These are phyloP conservation scores for Stachybotrys elegans DNA, from an alignment of 2,329 filamentous ascomycete species.

Conservation along the genomic window DNA sequence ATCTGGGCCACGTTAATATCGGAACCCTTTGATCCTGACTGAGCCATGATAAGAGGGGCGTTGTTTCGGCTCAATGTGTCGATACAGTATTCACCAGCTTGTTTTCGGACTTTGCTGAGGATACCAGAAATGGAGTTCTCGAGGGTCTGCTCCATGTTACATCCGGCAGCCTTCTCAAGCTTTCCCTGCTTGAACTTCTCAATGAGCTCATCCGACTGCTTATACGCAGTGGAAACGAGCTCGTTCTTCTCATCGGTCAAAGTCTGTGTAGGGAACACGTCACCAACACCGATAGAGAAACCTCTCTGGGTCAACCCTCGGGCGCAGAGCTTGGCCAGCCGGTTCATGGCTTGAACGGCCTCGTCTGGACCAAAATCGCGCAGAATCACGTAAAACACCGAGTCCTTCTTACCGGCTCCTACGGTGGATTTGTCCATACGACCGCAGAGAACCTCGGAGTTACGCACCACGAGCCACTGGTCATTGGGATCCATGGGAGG, in stretches of 20 bases:
- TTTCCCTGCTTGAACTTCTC: constrained; percentile 59
- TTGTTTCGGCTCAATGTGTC: constrained; percentile 86
- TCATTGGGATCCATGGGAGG: constrained; percentile 85
- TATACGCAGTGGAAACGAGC: constrained; percentile 74
- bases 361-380: constrained; percentile 90
- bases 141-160: constrained; percentile 85
- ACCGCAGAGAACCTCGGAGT: constrained; percentile 96
- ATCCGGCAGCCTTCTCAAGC: constrained; percentile 80
- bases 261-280: constrained; percentile 77
- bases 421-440: constrained; percentile 97
- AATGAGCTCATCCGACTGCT: constrained; percentile 58
- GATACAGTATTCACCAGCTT: constrained; percentile 88
- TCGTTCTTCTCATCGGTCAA: constrained; percentile 69
- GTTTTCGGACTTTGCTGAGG: constrained; percentile 84
- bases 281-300: constrained; percentile 93
- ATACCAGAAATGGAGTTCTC: constrained; percentile 89
- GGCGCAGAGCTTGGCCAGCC: constrained; percentile 84
- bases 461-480: constrained; percentile 86
- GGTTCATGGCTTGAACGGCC: constrained; percentile 89
- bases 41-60: constrained; percentile 92
- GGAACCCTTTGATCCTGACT: constrained; percentile 93
- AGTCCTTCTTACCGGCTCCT: constrained; percentile 96
- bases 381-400: constrained; percentile 93
- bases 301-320: constrained; percentile 84
- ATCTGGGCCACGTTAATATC: constrained; percentile 99